These are phyloP conservation scores for Polyrhizophydium stewartii DNA, from an alignment of 371 early-diverging fungal species.

Conservation along the genomic window DNA sequence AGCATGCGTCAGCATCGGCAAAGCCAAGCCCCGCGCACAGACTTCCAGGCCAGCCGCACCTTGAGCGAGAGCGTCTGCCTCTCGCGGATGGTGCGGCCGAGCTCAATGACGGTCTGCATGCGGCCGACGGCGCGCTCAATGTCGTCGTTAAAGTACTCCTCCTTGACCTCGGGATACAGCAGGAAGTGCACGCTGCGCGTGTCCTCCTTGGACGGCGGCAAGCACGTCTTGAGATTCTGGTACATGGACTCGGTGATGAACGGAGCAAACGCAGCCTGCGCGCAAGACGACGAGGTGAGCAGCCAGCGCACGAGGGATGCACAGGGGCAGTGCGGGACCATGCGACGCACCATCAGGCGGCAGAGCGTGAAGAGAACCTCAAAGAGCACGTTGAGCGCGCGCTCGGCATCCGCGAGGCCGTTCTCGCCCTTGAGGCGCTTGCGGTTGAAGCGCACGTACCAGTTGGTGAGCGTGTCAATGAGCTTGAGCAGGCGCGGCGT, in stretches of 20 bases:
- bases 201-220: conserved; percentile 65
- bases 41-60: too few relatives aligned
- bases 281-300: background rate
- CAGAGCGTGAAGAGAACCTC: conserved; percentile 92
- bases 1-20: too few relatives aligned
- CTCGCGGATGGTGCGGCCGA: conserved; percentile 95
- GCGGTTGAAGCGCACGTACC: conserved; percentile 99
- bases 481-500: conserved; percentile 86
- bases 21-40: too few relatives aligned
- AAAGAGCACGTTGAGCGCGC: conserved; percentile 88
- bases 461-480: conserved; percentile 97
- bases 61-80: conserved; percentile 92
- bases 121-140: conserved; percentile 92
- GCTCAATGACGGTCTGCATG: conserved; percentile 97
- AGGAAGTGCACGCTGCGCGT: conserved; percentile 89
- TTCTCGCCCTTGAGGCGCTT: conserved; percentile 95
- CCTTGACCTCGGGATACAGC: conserved; percentile 86
- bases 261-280: conserved; percentile 95
- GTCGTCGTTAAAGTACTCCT: conserved; percentile 92
- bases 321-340: background rate
- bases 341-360: conserved; percentile 69
- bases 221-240: conserved; percentile 80
- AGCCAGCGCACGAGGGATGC: background rate
- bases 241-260: conserved; percentile 98
- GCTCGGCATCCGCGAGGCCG: conserved; percentile 77